Evolutionary conservation across 192 early-diverging fungal genomes (phyloP).

Genomic region (Podila clonocystis): DNA sequence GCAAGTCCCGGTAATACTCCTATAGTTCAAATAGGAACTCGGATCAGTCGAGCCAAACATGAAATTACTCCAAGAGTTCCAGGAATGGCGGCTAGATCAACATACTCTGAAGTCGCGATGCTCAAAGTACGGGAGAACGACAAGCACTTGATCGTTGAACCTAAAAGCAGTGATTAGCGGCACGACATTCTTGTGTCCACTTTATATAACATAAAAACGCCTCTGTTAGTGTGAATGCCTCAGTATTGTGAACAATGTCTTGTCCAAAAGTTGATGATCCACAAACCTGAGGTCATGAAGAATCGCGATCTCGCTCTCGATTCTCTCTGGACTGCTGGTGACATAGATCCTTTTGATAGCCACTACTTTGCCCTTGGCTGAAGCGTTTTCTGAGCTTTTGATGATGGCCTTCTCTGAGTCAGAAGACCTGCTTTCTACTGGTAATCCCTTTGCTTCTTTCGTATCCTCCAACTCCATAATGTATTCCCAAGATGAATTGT

Average conservation of each 20-base stretch:
- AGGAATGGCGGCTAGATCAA: too few species aligned
- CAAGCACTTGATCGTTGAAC: conserved; percentile 81
- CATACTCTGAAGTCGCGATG: conserved; percentile 84
- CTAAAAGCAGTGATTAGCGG: conserved; percentile 84
- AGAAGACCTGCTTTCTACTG: background rate
- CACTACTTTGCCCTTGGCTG: conserved; percentile 59
- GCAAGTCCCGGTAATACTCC: conserved; percentile 72
- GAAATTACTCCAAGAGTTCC: background rate
- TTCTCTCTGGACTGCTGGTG: conserved; percentile 81
- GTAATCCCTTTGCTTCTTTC: background rate
- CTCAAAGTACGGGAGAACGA: conserved; percentile 86
- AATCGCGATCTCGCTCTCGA: conserved; percentile 86
- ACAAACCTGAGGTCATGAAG: conserved; percentile 70
- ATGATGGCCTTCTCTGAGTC: background rate
- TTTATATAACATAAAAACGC: conserved; percentile 7
- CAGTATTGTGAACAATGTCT: background rate
- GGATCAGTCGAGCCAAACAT: background rate
- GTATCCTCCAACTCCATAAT: conserved; percentile 37
- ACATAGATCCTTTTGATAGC: conserved; percentile 91
- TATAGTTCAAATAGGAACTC: conserved; percentile 15
- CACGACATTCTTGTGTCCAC: conserved; percentile 76
- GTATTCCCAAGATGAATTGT: conserved; percentile 75
- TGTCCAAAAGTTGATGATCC: conserved; percentile 36
- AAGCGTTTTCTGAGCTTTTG: background rate
- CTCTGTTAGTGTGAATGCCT: background rate